These are phyloP conservation scores for Erythrophleum fordii DNA, from an alignment of 306 rosid species.

Conservation along the genomic window DNA sequence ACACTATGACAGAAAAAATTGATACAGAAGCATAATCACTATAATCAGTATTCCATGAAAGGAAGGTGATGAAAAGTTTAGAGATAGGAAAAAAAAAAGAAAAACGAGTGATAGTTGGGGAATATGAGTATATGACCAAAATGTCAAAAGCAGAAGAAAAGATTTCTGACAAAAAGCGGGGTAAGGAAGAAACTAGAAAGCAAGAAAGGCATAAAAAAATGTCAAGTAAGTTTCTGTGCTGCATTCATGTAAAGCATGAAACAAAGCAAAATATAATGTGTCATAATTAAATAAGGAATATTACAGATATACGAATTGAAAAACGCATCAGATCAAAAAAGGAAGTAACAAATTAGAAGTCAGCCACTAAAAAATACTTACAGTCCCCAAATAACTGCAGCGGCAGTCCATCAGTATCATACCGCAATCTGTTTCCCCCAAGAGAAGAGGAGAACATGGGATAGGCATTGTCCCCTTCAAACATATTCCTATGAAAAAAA, in stretches of 20 bases:
- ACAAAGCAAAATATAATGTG: neutral
- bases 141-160: neutral
- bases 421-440: slow-evolving; percentile 36
- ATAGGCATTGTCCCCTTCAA: slow-evolving; percentile 36
- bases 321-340: slow-evolving; percentile 17
- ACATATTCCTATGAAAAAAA: slow-evolving; percentile 26
- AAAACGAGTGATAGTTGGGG: neutral
- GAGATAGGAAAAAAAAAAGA: neutral
- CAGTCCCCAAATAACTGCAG: slow-evolving; percentile 46
- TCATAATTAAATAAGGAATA: neutral
- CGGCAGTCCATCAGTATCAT: slow-evolving; percentile 33
- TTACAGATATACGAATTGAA: slow-evolving; percentile 34
- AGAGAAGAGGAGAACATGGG: slow-evolving; percentile 31
- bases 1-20: neutral
- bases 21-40: neutral
- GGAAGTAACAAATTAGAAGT: neutral
- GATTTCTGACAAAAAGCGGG: neutral
- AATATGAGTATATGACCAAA: neutral
- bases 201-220: neutral
- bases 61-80: neutral
- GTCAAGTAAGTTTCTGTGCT: neutral
- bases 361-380: slow-evolving; percentile 22
- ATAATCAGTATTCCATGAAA: neutral
- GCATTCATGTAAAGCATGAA: neutral
- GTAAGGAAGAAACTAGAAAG: neutral